These are phyloP conservation scores for Cenchrus purpureus DNA, from an alignment of 176 grass and related monocot species.

Conservation along the genomic window DNA sequence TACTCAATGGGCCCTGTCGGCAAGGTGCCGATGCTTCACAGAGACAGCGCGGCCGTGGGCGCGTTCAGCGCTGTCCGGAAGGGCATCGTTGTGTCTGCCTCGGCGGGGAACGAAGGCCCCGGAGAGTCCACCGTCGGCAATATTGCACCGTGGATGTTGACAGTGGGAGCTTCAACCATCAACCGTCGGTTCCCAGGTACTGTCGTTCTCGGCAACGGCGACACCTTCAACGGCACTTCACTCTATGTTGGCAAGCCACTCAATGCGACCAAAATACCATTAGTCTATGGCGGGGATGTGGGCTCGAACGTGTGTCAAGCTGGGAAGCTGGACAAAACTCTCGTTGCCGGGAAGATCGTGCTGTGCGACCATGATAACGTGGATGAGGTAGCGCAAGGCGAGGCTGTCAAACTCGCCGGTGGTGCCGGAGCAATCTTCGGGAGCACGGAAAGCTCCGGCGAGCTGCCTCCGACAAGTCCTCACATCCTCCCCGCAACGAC, in stretches of 20 bases:
- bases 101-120: slow-evolving; percentile 39
- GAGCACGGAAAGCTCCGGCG: not conserved
- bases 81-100: slow-evolving; percentile 38
- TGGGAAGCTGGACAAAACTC: not conserved
- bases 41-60: slow-evolving; percentile 34
- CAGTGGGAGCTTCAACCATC: slow-evolving; percentile 41
- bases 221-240: slow-evolving; percentile 14
- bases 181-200: slow-evolving; percentile 15
- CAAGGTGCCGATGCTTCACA: not conserved
- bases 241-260: not conserved
- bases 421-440: not conserved
- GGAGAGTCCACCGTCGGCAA: too few relatives aligned
- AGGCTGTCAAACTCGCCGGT: not conserved
- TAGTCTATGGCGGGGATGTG: not conserved
- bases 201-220: slow-evolving; percentile 30
- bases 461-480: not conserved
- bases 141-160: too few relatives aligned
- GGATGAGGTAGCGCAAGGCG: not conserved
- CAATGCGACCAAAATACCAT: not conserved
- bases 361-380: not conserved
- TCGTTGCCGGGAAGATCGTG: not conserved
- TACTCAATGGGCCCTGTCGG: not conserved
- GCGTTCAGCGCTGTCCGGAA: slow-evolving; percentile 37
- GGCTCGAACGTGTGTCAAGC: not conserved
- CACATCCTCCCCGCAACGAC: not conserved